Evolutionary conservation across 2,329 filamentous ascomycete genomes (phyloP).

Genomic region (Fusarium piperis): DNA sequence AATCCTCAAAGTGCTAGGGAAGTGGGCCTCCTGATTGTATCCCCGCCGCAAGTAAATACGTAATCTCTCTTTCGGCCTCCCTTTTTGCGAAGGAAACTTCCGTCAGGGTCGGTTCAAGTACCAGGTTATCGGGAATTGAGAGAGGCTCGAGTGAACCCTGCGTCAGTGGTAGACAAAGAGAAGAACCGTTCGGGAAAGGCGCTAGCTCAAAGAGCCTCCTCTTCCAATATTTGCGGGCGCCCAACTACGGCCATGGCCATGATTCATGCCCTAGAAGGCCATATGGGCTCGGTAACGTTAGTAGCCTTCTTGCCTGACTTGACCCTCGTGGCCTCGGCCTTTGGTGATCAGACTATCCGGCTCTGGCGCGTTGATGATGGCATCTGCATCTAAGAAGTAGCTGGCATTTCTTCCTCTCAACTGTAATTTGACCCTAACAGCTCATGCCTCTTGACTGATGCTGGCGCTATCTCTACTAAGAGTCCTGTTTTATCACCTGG

Average conservation of each 20-base stretch:
- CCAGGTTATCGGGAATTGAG: neutral
- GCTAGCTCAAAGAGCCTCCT: neutral
- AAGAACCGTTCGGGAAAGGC: neutral
- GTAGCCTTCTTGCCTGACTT: no score
- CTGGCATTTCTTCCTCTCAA: no score
- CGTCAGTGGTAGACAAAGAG: neutral
- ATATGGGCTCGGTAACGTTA: no score
- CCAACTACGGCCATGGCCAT: neutral
- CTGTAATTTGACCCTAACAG: no score
- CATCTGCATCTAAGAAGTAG: no score
- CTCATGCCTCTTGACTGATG: no score
- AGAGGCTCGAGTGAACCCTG: neutral
- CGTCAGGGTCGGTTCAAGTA: neutral
- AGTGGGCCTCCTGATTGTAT: neutral
- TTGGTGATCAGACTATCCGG: no score
- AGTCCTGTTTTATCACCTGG: no score
- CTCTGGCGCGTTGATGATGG: no score
- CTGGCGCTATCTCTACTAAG: no score
- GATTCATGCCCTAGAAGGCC: no score
- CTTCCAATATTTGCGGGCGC: neutral
- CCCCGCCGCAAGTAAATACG: neutral
- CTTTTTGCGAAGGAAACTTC: neutral
- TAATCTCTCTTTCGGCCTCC: neutral
- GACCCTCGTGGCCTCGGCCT: no score
- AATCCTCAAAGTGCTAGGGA: neutral